A percentile compares a stretch with the other conserved stretches of the same genome.
These are phyloP conservation scores for Fusarium sp. DNA, from an alignment of 2,329 filamentous ascomycete genomes.

Conservation along the genomic window DNA sequence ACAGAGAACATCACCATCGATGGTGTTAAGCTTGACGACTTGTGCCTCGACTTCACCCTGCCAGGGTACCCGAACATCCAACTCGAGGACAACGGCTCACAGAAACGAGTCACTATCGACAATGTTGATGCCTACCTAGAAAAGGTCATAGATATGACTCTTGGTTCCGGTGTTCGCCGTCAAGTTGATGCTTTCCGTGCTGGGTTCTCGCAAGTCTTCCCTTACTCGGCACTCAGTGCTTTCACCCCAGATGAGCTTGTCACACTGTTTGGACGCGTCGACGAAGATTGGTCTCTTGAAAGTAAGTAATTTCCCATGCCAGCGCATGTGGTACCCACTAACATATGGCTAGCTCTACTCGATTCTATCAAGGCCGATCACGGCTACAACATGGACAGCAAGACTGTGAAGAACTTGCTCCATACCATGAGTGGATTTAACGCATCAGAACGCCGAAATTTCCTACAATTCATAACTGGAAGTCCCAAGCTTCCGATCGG, in stretches of 20 bases:
- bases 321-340: neutral
- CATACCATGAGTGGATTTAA: conserved; percentile 93
- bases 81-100: conserved; percentile 78
- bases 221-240: conserved; percentile 88
- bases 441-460: conserved; percentile 82
- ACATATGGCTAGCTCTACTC: conserved; percentile 76
- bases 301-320: conserved; percentile 69
- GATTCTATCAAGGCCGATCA: conserved; percentile 99
- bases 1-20: conserved; percentile 79
- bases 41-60: conserved; percentile 93
- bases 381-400: conserved; percentile 98
- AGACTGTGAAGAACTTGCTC: conserved; percentile 90
- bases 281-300: conserved; percentile 98
- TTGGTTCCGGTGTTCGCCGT: conserved; percentile 86
- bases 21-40: conserved; percentile 82
- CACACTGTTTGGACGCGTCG: conserved; percentile 89
- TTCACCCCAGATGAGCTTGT: conserved; percentile 97
- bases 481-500: conserved; percentile 98
- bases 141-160: conserved; percentile 88
- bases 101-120: conserved; percentile 83
- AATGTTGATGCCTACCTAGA: conserved; percentile 93
- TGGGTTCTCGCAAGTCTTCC: conserved; percentile 96
- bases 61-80: conserved; percentile 92
- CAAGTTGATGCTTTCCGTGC: conserved; percentile 92
- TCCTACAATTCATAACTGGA: conserved; percentile 96